Evolutionary conservation across 192 early-diverging fungal species (phyloP).

Genomic region (Dissophora globulifera): DNA sequence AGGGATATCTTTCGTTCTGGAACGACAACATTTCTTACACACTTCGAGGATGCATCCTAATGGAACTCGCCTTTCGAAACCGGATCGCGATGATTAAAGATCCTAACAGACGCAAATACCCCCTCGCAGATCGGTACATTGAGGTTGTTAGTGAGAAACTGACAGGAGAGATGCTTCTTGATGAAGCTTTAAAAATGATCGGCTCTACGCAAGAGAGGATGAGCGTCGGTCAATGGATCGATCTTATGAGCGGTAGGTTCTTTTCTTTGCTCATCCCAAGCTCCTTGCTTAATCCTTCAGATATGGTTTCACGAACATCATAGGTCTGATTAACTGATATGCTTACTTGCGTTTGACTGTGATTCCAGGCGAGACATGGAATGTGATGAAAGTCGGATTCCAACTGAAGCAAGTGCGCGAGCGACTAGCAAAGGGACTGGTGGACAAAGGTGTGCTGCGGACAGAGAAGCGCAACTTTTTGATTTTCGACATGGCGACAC

Average conservation of each 20-base stretch:
- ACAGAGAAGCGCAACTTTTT: slow-evolving; percentile 97
- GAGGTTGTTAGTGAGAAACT: slow-evolving; percentile 84
- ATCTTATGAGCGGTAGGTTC: slow-evolving; percentile 91
- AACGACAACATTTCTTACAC: slow-evolving; percentile 99
- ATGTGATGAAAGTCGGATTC: slow-evolving; percentile 95
- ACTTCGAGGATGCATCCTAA: slow-evolving; percentile 92
- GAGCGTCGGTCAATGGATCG: slow-evolving; percentile 94
- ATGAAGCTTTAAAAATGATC: slow-evolving; percentile 93
- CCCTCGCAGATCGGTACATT: slow-evolving; percentile 84
- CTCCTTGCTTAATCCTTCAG: neutral
- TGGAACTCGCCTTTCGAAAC: slow-evolving; percentile 94
- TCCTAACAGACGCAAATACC: slow-evolving; percentile 74
- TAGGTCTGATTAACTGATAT: neutral
- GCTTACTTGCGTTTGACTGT: neutral
- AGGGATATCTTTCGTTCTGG: slow-evolving; percentile 99
- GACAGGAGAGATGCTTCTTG: slow-evolving; percentile 95
- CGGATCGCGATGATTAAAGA: slow-evolving; percentile 91
- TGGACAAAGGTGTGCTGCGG: slow-evolving; percentile 96
- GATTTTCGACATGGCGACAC: slow-evolving; percentile 98
- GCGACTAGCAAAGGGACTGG: slow-evolving; percentile 94
- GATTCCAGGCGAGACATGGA: slow-evolving; percentile 94
- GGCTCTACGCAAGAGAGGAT: slow-evolving; percentile 81
- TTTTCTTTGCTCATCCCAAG: neutral
- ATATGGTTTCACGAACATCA: neutral
- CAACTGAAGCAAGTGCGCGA: slow-evolving; percentile 98